A percentile compares a stretch with the other conserved stretches of the same genome.
Evolutionary conservation across 2,329 filamentous ascomycete species (phyloP).

Genomic region (Fusarium bulbicola): DNA sequence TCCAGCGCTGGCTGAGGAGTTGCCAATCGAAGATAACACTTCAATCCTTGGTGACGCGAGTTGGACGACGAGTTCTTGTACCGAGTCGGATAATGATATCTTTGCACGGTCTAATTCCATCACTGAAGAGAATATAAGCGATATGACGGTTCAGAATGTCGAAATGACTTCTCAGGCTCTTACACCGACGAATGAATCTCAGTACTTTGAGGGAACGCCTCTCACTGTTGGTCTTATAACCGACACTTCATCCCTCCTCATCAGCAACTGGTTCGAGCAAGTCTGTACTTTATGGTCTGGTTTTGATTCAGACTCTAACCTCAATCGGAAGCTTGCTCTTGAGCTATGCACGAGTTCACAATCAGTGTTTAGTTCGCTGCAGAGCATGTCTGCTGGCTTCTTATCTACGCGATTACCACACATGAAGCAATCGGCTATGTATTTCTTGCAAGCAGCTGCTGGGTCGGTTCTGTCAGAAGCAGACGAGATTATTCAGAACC

Average conservation of each 20-base stretch:
- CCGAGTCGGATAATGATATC: conserved; percentile 22
- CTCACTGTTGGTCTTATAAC: conserved; percentile 37
- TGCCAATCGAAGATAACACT: neutral
- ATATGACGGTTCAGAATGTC: conserved; percentile 3
- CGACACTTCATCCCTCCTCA: conserved; percentile 47
- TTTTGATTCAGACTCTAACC: conserved; percentile 51
- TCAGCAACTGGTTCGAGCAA: conserved; percentile 52
- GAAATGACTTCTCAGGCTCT: conserved; percentile 10
- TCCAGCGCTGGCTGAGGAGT: conserved; percentile 4
- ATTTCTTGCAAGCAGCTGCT: conserved; percentile 48
- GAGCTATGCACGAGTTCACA: conserved; percentile 50
- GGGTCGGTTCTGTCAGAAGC: conserved; percentile 49
- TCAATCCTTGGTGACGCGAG: conserved; percentile 17
- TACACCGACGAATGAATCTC: conserved; percentile 3
- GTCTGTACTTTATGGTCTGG: conserved; percentile 54
- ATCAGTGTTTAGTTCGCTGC: conserved; percentile 50
- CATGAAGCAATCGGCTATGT: conserved; percentile 47
- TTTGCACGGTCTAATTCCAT: conserved; percentile 18
- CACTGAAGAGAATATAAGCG: neutral
- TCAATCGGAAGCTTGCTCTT: conserved; percentile 51
- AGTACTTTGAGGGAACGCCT: conserved; percentile 23
- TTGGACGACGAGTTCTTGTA: conserved; percentile 28
- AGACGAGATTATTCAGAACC: conserved; percentile 35
- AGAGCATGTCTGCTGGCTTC: conserved; percentile 54
- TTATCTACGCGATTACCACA: conserved; percentile 47